Percentiles rank a stretch among this genome's conserved stretches.
Conservation (phyloP, 441 rosid species). For the Erysimum cheiri region DNA sequence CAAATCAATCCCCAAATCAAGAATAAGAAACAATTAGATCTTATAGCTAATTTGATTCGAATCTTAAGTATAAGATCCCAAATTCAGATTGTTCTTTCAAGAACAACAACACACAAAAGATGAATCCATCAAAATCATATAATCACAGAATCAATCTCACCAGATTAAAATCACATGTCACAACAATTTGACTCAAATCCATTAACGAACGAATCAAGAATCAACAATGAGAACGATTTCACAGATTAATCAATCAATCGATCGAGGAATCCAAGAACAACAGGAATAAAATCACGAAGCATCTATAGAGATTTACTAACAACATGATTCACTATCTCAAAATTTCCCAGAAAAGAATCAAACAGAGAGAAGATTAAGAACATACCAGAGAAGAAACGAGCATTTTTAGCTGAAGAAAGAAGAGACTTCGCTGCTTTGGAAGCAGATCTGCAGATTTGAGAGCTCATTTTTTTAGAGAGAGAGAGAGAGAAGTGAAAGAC, state of each 20-base stretch:
- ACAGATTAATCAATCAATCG: not conserved
- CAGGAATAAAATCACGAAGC: no score
- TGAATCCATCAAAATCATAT: constrained; percentile 1
- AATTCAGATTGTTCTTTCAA: not conserved
- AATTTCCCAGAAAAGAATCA: not conserved
- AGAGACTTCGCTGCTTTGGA: constrained; percentile 79
- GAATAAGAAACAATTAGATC: not conserved
- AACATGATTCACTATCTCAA: not conserved
- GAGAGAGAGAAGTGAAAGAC: not conserved
- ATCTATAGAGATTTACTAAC: not conserved
- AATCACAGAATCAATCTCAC: not conserved
- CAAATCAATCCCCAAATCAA: constrained; percentile 15
- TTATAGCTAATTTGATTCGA: not conserved
- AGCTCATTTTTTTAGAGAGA: constrained; percentile 57
- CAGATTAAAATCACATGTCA: not conserved
- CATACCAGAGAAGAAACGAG: constrained; percentile 79
- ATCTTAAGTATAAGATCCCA: not conserved
- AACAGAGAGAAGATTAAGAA: not conserved
- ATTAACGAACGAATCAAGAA: not conserved
- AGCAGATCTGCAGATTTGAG: constrained; percentile 78
- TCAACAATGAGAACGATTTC: not conserved
- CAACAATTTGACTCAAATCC: not conserved
- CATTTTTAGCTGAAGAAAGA: constrained; percentile 67
- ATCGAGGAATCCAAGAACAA: not conserved
- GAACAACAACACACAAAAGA: not conserved